These are phyloP conservation scores for Vanilla planifolia DNA, from an alignment of 106 monocot genomes.

Conservation along the genomic window DNA sequence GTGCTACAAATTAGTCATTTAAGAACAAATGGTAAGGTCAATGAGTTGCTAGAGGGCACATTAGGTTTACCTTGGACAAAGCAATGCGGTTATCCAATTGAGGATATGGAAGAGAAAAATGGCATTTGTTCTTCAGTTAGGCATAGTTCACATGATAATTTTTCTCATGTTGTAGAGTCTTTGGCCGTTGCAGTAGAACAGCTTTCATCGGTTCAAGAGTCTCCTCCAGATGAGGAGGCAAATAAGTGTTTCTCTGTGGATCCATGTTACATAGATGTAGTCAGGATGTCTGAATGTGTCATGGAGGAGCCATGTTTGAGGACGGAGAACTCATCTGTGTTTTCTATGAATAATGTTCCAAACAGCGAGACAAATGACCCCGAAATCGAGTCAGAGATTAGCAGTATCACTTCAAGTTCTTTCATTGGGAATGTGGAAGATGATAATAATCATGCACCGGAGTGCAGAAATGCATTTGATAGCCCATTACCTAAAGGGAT, in stretches of 20 bases:
- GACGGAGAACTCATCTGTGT: constrained; percentile 21
- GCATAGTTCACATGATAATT: constrained; percentile 23
- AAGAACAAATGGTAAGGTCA: constrained; percentile 6
- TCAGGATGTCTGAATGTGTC: too few species aligned
- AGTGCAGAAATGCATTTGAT: constrained; percentile 5
- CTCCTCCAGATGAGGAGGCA: constrained; percentile 8
- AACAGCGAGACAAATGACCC: constrained; percentile 15
- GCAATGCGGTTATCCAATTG: constrained; percentile 31
- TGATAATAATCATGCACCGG: constrained; percentile 14
- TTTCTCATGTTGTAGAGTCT: constrained; percentile 6
- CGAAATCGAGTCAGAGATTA: constrained; percentile 37
- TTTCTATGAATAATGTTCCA: constrained; percentile 23
- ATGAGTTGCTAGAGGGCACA: constrained; percentile 6
- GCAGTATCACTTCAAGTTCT: constrained; percentile 31
- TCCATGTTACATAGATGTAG: background rate
- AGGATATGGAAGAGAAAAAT: constrained; percentile 9
- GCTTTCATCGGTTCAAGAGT: background rate
- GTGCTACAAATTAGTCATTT: constrained; percentile 14
- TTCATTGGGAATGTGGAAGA: constrained; percentile 26
- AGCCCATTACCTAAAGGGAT: background rate
- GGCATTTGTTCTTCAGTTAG: constrained; percentile 20
- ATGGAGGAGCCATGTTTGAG: constrained; percentile 15
- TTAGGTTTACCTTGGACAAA: constrained; percentile 30
- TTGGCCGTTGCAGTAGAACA: background rate
- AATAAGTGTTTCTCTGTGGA: constrained; percentile 18